Evolutionary conservation across 1,139 yeast species (phyloP), one percentile per base, ranked within the genome.

Genomic region (Suhomyces wounanorum): DNA sequence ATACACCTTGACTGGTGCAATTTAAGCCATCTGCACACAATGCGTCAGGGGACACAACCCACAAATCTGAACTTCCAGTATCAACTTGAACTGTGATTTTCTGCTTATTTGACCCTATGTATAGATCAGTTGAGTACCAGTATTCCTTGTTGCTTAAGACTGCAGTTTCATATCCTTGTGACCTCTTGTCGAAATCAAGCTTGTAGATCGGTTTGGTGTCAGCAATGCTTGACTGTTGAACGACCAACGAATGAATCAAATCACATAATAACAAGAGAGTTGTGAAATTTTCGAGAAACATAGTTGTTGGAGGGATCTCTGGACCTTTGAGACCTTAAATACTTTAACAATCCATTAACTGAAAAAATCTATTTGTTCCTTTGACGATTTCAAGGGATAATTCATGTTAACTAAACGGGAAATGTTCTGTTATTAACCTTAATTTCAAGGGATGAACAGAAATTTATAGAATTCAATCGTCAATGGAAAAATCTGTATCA

Each of bases 61-160:
- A 63, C 49, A 62, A 54, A 43, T 63, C 65, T 6, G 64, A 56
- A 31, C 62, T 57, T 11, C 66, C 65, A 7, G 67, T 62, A 48
- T 63, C 67, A 26, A 62, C 51, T 28, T 47, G 52, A 5, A 56
- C 58, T 8, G 48, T 42, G 3, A 53, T 30, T 16, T 30, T 28
- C 43, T 57, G 57, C 26, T 50, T 40, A 44, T 52, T 45, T 16
- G 60, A 56, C 9, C 59, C 60, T 11, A 55, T 6, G 16, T 37
- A 30, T 9, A 48, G 16, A 3, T 45, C 45, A 3, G 42, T 28
- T 14, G 48, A 18, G 18, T 48, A 48, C 25, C 10, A 33, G n/a
- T 37, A 39, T 10, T 28, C 9, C 3, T 18, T 31, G 23, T 44
- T 39, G 13, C 38, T 43, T 26, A 57, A 44, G 21, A 40, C 17